Conservation (phyloP, 768 basidiomycete species). For the Leccinum barrowsii region DNA sequence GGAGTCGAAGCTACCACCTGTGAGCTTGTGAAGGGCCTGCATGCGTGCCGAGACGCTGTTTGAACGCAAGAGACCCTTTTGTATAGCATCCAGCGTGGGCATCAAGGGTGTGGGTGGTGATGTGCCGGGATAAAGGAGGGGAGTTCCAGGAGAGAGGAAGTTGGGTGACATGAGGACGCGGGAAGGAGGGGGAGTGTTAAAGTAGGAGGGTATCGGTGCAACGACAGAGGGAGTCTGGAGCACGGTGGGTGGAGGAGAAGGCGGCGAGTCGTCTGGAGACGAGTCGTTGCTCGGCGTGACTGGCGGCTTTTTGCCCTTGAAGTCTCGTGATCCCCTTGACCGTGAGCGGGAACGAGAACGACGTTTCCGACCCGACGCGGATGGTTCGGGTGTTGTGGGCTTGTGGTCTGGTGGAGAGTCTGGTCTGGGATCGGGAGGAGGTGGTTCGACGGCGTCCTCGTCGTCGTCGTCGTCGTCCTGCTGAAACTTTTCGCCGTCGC, state of each 20-base stretch:
- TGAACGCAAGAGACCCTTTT: slow-evolving; percentile 78
- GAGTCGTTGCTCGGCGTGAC: slow-evolving; percentile 58
- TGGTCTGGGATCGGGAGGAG: slow-evolving; percentile 19
- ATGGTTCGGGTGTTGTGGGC: slow-evolving; percentile 39
- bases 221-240: slow-evolving; percentile 30
- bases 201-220: slow-evolving; percentile 59
- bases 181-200: slow-evolving; percentile 43
- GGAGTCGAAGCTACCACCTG: slow-evolving; percentile 60
- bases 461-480: slow-evolving; percentile 33
- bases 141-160: slow-evolving; percentile 50
- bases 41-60: slow-evolving; percentile 84
- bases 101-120: slow-evolving; percentile 60
- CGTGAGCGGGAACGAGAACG: slow-evolving; percentile 68
- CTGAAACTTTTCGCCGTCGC: slow-evolving; percentile 69
- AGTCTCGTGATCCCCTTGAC: slow-evolving; percentile 63
- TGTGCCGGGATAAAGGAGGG: slow-evolving; percentile 60
- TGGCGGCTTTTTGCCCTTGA: slow-evolving; percentile 59
- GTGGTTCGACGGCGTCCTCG: slow-evolving; percentile 8
- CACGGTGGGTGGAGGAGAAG: slow-evolving; percentile 27
- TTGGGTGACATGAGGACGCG: slow-evolving; percentile 41
- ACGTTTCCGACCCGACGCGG: slow-evolving; percentile 50
- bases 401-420: slow-evolving; percentile 29
- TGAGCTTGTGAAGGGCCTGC: slow-evolving; percentile 81
- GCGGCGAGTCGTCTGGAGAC: slow-evolving; percentile 57
- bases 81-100: slow-evolving; percentile 76